Percentiles rank a stretch among this genome's conserved stretches.
Evolutionary conservation across 139 green algal genomes (phyloP).

Genomic region (Pleodorina starrii): DNA sequence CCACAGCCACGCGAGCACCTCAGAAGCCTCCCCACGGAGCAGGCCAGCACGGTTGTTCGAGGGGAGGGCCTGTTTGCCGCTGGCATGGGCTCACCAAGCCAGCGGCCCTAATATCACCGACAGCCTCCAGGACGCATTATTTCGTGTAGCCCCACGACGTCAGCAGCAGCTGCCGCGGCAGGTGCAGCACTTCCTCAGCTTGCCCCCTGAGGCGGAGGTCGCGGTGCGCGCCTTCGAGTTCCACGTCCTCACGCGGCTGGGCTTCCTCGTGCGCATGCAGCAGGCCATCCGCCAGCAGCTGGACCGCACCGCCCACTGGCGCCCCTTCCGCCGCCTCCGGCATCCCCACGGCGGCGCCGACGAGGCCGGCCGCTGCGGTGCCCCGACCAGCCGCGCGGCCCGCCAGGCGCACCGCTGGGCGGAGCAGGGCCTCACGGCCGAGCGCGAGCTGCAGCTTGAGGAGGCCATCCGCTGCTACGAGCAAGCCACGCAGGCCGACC

Average conservation of each 20-base stretch:
- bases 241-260: constrained; percentile 16
- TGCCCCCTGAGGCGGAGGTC: constrained; percentile 9
- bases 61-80: not conserved
- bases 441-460: constrained; percentile 60
- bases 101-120: not conserved
- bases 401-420: constrained; percentile 35
- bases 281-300: constrained; percentile 30
- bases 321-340: constrained; percentile 21
- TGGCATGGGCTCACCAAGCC: constrained; percentile 17
- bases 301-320: constrained; percentile 24
- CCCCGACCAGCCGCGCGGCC: not conserved
- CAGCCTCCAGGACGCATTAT: not conserved
- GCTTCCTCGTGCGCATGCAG: constrained; percentile 18
- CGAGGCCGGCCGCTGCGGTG: not conserved
- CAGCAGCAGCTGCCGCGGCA: constrained; percentile 13
- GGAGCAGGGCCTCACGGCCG: constrained; percentile 2
- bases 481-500: constrained; percentile 65
- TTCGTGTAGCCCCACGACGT: constrained; percentile 20
- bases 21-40: not conserved
- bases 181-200: constrained; percentile 22
- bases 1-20: constrained; percentile 5
- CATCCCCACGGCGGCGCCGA: not conserved
- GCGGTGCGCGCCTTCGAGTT: constrained; percentile 3
- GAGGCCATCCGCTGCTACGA: constrained; percentile 64
- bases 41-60: not conserved